These are phyloP conservation scores for Volutella citrinella DNA, from an alignment of 2,329 filamentous ascomycete genomes.

Conservation along the genomic window DNA sequence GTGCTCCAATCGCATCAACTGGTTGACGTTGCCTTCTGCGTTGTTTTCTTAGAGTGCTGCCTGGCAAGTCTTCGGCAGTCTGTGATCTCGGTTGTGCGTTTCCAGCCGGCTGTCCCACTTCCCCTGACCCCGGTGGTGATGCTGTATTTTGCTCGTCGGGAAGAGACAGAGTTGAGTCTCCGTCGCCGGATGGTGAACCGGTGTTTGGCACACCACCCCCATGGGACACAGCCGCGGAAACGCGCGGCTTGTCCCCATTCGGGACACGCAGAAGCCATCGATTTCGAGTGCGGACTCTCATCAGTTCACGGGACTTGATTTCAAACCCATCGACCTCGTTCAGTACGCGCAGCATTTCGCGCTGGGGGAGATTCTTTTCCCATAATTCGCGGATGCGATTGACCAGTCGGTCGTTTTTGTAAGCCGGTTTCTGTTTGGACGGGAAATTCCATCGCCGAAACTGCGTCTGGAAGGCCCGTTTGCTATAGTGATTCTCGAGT, in stretches of 20 bases:
- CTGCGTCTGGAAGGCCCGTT: constrained; percentile 72
- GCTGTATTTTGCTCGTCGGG: constrained; percentile 6
- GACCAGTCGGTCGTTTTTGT: constrained; percentile 66
- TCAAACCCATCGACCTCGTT: constrained; percentile 68
- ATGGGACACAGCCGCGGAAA: constrained; percentile 10
- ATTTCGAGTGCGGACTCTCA: constrained; percentile 66
- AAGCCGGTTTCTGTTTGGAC: constrained; percentile 67
- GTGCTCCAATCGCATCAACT: constrained; percentile 64
- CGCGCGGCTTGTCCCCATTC: constrained; percentile 52
- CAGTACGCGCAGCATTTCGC: constrained; percentile 69
- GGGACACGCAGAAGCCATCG: constrained; percentile 63
- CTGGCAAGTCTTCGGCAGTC: too few relatives aligned
- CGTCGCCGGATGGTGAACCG: constrained; percentile 6
- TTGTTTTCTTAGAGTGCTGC: constrained; percentile 43
- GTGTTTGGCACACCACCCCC: constrained; percentile 1
- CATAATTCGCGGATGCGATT: constrained; percentile 72
- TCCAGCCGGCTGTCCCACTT: not conserved
- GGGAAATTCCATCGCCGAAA: constrained; percentile 80
- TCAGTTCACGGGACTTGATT: constrained; percentile 68
- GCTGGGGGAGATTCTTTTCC: constrained; percentile 69
- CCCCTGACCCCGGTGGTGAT: constrained; percentile 3
- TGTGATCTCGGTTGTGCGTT: too few relatives aligned
- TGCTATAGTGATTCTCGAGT: constrained; percentile 49
- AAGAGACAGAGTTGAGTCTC: constrained; percentile 5
- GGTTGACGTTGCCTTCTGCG: constrained; percentile 66